These are phyloP conservation scores for Pseudoneurospora amorphoporcata DNA, from an alignment of 495 filamentous ascomycete genomes.

Conservation along the genomic window DNA sequence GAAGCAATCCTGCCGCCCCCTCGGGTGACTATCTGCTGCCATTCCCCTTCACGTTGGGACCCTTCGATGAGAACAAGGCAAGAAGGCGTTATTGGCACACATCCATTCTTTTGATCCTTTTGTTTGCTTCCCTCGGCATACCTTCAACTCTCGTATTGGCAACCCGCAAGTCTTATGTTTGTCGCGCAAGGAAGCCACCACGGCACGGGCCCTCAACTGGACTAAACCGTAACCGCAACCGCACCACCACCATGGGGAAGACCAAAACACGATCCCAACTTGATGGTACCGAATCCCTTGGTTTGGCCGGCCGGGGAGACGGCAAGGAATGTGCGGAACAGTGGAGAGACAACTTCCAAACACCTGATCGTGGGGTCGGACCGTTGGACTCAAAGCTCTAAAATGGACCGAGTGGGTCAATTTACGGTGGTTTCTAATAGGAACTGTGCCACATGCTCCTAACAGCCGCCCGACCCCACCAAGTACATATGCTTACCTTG, in stretches of 20 bases:
- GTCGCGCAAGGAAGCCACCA: neutral
- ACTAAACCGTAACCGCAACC: neutral
- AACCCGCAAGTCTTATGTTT: neutral
- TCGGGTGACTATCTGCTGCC: neutral
- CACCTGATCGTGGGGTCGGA: neutral
- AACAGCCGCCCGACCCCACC: no score
- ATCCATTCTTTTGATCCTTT: neutral
- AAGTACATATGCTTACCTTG: no score
- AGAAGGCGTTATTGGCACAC: neutral
- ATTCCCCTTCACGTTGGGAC: neutral
- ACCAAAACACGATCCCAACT: neutral
- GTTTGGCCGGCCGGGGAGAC: neutral
- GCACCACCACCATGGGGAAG: neutral
- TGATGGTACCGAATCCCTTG: neutral
- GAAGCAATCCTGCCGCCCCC: neutral
- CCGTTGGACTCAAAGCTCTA: neutral
- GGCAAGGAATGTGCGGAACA: neutral
- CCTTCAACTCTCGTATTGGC: neutral
- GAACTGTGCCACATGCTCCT: no score
- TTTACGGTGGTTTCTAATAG: no score
- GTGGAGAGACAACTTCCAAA: neutral
- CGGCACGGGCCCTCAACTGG: neutral
- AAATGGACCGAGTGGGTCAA: neutral
- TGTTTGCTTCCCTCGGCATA: neutral
- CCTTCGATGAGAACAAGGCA: neutral